Percentiles rank a stretch among this genome's conserved stretches.
Conservation (phyloP, 176 grass and related monocot genomes). For the Luzula sylvatica region DNA sequence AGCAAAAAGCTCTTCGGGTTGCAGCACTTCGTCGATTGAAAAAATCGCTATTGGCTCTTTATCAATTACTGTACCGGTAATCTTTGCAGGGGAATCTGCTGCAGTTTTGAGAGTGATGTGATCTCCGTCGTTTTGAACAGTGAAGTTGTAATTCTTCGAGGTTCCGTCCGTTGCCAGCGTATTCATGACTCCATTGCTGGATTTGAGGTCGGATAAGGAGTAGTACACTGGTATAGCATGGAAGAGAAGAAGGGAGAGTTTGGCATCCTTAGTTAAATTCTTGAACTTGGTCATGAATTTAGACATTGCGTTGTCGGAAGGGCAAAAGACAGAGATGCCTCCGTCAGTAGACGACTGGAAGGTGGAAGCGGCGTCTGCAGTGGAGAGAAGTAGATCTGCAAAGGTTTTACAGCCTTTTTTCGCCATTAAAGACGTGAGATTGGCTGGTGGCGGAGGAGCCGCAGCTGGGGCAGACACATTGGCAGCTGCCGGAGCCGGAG, state of each 20-base stretch:
- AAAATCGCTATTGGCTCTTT: conserved; percentile 62
- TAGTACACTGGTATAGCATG: conserved; percentile 71
- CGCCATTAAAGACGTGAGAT: conserved; percentile 55
- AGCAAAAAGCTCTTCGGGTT: conserved; percentile 68
- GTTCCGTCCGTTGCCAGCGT: conserved; percentile 76
- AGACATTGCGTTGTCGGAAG: conserved; percentile 40
- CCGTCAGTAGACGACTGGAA: conserved; percentile 45
- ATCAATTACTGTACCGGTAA: conserved; percentile 41
- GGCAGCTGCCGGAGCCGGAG: conserved; percentile 7
- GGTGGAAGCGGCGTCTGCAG: conserved; percentile 29
- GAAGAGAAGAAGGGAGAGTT: conserved; percentile 70
- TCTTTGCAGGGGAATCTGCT: conserved; percentile 21
- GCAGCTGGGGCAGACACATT: conserved; percentile 22
- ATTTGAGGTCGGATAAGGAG: conserved; percentile 49
- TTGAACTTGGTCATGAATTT: conserved; percentile 49
- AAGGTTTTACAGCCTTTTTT: conserved; percentile 72
- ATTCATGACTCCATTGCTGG: conserved; percentile 78
- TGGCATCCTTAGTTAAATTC: conserved; percentile 53
- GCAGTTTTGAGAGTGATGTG: conserved; percentile 50
- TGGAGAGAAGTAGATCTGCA: conserved; percentile 39
- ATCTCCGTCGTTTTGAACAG: conserved; percentile 67
- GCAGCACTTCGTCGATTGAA: conserved; percentile 41
- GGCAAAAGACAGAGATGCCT: conserved; percentile 66
- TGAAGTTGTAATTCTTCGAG: conserved; percentile 66
- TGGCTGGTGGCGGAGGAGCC: conserved; percentile 27